Base-by-base conservation (phyloP, 495 filamentous ascomycete genomes). In the Neurospora discreta region DNA sequence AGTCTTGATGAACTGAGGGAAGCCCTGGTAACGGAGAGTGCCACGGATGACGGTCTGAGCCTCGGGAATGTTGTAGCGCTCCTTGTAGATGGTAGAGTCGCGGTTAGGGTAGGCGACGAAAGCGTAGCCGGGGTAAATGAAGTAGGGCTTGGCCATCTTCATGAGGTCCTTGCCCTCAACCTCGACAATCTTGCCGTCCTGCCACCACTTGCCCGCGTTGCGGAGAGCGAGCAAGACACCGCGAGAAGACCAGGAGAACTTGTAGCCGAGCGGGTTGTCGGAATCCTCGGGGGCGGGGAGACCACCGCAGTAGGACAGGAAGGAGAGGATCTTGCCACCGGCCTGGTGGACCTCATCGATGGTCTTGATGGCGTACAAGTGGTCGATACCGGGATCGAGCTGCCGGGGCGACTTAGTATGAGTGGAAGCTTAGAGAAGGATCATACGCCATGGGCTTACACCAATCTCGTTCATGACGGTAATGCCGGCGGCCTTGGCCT, bases 401-500 rank as follows among this genome's bases (percentile, higher is more conserved):
- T 65, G 15, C 23, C 33, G 52, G 52, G 33, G 6, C 52, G 52
- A 18, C 52, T 65, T 65, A 65, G 52, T 36, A 33, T 15, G 73
- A 68, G 3, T 0, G 16, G 70, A 52, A 77, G 77, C 83, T 79
- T 23, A 82, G 84, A 36, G 6, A 71, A 86, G 30, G 30, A 1
- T 18, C 0, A 36, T 1, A 60, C 1, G 52, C 5, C 52, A 18
- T 60, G 46, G 1, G 71, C 74, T 89, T 65, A 97, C 81, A 71
- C 95, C 94, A 79, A 98, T 97, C 88, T 99, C 95, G 79, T 99
- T 98, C 91, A 99, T 92, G 72, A 99, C 94, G 0, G 93, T 97
- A 76, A 99, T 98, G 68, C 94, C 95, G 10, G 96, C 96, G 65
- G 91, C 90, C 86, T 97, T 97, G 79, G 87, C 89, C 74, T 90